Evolutionary conservation across 306 rosid genomes (phyloP).

Genomic region (Cucurbita ficifolia): DNA sequence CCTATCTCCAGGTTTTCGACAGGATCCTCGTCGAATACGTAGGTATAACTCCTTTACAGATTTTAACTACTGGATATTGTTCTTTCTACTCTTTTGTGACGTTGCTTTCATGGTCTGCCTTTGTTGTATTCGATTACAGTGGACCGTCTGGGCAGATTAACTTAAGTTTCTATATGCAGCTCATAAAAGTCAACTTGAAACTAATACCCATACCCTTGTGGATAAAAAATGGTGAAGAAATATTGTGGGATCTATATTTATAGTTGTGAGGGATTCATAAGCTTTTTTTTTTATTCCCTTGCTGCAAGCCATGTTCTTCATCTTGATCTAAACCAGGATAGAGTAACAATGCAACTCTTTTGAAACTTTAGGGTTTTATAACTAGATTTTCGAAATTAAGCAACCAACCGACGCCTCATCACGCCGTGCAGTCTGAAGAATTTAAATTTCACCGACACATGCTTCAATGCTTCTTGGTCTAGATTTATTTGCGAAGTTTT

Average conservation of each 20-base stretch:
- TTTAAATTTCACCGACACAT: background rate
- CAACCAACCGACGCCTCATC: background rate
- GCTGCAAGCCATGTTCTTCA: background rate
- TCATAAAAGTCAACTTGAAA: background rate
- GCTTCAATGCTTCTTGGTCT: background rate
- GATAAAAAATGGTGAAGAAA: background rate
- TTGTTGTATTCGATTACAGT: background rate
- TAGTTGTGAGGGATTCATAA: background rate
- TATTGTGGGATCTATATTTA: background rate
- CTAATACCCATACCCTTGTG: background rate
- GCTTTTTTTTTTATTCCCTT: background rate
- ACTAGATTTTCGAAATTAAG: background rate
- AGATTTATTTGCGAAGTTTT: background rate
- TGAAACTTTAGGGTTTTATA: background rate
- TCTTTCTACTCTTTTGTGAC: background rate
- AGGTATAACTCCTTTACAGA: slow-evolving; percentile 28
- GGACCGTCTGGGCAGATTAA: background rate
- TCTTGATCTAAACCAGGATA: background rate
- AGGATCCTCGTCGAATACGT: slow-evolving; percentile 85
- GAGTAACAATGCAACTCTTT: background rate
- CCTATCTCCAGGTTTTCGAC: slow-evolving; percentile 58
- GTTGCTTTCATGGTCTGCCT: background rate
- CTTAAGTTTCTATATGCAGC: background rate
- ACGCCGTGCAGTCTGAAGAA: too few relatives aligned
- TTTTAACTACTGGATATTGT: background rate